Percentiles rank a stretch among this genome's conserved stretches.
These are phyloP conservation scores for Aureobasidium pullulans DNA, from an alignment of 2,329 filamentous ascomycete species.

Conservation along the genomic window DNA sequence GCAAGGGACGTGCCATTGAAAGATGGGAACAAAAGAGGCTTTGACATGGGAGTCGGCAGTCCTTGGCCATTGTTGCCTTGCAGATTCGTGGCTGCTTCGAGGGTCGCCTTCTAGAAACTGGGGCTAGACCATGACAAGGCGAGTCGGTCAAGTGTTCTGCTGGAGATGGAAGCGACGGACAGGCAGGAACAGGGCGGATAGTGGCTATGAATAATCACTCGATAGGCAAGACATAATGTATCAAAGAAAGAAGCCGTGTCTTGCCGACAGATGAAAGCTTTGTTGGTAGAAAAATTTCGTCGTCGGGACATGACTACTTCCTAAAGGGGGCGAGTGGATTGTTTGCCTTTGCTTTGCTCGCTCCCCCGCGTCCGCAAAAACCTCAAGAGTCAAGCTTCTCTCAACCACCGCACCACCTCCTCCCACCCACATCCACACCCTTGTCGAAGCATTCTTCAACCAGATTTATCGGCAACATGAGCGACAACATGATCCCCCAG, in stretches of 20 bases:
- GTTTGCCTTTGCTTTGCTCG: slow-evolving; percentile 3
- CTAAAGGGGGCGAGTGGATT: not conserved
- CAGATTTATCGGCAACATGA: not conserved
- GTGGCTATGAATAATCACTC: not conserved
- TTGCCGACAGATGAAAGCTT: not conserved
- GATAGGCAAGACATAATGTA: too few species aligned
- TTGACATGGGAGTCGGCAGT: not conserved
- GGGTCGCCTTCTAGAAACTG: not conserved
- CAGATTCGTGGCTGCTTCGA: not conserved
- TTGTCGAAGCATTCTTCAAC: slow-evolving; percentile 12
- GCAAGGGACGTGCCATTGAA: not conserved
- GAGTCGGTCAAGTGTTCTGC: not conserved
- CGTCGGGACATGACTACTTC: not conserved
- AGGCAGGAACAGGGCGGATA: not conserved
- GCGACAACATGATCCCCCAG: slow-evolving; percentile 11
- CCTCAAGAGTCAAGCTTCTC: slow-evolving; percentile 7
- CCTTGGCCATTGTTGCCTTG: not conserved
- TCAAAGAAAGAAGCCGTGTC: not conserved
- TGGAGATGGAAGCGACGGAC: not conserved
- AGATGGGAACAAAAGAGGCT: not conserved
- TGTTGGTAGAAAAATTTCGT: slow-evolving; percentile 5
- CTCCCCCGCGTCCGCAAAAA: not conserved
- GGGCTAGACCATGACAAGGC: not conserved
- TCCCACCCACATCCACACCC: slow-evolving; percentile 5
- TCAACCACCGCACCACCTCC: slow-evolving; percentile 3